Conservation (phyloP, 352 stramenopile species). For the Saprolegnia diclina region DNA sequence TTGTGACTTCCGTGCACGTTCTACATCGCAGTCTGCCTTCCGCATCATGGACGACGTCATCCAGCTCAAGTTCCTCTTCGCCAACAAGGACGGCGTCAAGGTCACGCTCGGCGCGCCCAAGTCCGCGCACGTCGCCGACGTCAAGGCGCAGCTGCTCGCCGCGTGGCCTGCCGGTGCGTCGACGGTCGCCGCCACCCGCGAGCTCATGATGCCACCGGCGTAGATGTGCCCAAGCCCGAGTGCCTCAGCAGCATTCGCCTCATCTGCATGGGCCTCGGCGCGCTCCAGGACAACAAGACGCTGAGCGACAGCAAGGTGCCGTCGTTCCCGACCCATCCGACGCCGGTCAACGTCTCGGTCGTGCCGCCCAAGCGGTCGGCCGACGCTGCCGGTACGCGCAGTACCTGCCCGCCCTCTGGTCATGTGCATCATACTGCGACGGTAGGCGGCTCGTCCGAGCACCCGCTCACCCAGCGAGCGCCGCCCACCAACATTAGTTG, state of each 20-base stretch:
- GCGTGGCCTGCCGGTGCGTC: slow-evolving; percentile 57
- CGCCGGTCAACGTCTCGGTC: slow-evolving; percentile 91
- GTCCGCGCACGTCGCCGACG: slow-evolving; percentile 40
- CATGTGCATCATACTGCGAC: neutral
- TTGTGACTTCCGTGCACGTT: neutral
- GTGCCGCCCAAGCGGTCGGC: slow-evolving; percentile 42
- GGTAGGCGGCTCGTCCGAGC: neutral
- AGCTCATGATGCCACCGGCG: neutral
- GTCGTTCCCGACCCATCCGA: slow-evolving; percentile 91
- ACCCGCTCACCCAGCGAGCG: neutral
- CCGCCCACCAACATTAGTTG: neutral
- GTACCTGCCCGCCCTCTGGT: neutral
- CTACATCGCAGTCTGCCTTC: neutral
- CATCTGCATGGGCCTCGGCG: slow-evolving; percentile 93
- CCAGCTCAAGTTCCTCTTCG: slow-evolving; percentile 79
- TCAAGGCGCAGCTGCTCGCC: slow-evolving; percentile 62
- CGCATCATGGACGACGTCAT: slow-evolving; percentile 35
- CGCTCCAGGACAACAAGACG: slow-evolving; percentile 87
- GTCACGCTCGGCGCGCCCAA: slow-evolving; percentile 56
- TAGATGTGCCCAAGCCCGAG: slow-evolving; percentile 45
- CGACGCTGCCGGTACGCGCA: neutral
- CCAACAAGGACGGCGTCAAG: slow-evolving; percentile 70
- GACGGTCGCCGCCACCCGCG: neutral
- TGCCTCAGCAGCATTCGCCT: slow-evolving; percentile 72
- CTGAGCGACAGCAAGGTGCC: slow-evolving; percentile 79